Conservation (phyloP, 768 basidiomycete genomes). For the Lentinula sp. region DNA sequence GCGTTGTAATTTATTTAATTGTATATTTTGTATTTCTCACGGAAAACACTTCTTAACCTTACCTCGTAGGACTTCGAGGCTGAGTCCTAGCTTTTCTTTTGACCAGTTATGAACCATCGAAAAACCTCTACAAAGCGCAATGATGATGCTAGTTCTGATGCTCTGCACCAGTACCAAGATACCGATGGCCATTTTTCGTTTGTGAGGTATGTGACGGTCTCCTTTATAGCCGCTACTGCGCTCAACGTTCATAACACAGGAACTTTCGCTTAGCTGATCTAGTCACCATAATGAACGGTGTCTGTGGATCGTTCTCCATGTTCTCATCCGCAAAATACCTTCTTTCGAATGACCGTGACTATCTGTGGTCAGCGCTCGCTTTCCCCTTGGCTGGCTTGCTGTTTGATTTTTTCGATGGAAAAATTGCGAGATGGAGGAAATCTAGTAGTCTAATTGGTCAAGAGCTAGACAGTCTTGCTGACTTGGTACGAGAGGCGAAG, state of each 20-base stretch:
- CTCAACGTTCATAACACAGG: constrained; percentile 34
- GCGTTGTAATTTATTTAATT: neutral
- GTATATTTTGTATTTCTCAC: neutral
- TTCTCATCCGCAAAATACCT: constrained; percentile 92
- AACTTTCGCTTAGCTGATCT: constrained; percentile 98
- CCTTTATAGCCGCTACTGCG: constrained; percentile 9
- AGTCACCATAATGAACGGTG: constrained; percentile 98
- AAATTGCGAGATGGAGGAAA: constrained; percentile 96
- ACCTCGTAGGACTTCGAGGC: neutral
- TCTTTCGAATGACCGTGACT: constrained; percentile 66
- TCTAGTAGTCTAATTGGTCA: constrained; percentile 95
- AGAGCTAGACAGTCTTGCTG: constrained; percentile 94
- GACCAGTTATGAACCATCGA: constrained; percentile 41
- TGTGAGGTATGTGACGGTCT: constrained; percentile 62
- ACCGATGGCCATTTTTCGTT: constrained; percentile 96
- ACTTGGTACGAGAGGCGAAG: constrained; percentile 57
- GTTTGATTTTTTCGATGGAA: constrained; percentile 98
- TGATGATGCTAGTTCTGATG: constrained; percentile 26
- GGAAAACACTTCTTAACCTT: neutral
- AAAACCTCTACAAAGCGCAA: constrained; percentile 28
- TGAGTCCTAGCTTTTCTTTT: neutral
- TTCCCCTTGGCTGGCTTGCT: constrained; percentile 91
- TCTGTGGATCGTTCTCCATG: constrained; percentile 94
- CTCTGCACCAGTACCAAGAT: constrained; percentile 78
- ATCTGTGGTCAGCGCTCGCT: constrained; percentile 80